Evolutionary conservation across 495 filamentous ascomycete species (phyloP).

Genomic region (Hypomontagnella monticulosa): DNA sequence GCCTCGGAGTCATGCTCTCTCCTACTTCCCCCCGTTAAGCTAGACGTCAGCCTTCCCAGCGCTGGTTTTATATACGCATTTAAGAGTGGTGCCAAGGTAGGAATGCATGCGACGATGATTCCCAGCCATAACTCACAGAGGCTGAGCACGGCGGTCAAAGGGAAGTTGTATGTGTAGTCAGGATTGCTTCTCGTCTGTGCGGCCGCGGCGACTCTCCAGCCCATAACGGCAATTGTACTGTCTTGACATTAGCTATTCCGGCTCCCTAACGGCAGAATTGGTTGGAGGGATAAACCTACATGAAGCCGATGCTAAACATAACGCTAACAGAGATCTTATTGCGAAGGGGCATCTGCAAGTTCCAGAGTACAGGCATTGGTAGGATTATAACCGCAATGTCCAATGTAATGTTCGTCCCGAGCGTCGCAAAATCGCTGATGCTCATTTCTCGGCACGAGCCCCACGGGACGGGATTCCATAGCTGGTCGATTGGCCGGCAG

Average conservation of each 20-base stretch:
- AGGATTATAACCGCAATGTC: background rate
- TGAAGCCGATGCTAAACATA: constrained; percentile 5
- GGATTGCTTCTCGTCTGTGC: background rate
- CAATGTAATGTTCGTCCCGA: background rate
- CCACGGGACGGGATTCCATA: constrained; percentile 3
- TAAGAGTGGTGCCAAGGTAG: background rate
- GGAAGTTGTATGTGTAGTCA: background rate
- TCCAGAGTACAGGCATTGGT: background rate
- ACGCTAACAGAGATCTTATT: constrained; percentile 4
- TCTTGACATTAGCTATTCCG: background rate
- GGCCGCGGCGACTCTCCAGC: constrained; percentile 1
- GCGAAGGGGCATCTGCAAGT: constrained; percentile 2
- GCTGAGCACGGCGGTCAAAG: background rate
- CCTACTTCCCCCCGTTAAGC: background rate
- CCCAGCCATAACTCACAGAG: background rate
- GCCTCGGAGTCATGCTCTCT: background rate
- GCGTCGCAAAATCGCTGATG: background rate
- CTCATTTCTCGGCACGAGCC: constrained; percentile 1
- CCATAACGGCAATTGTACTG: background rate
- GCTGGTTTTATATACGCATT: background rate
- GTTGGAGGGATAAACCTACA: background rate
- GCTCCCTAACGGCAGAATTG: background rate
- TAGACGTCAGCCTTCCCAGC: background rate
- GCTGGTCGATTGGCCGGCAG: background rate
- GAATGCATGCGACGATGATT: constrained; percentile 2